Evolutionary conservation across 2,329 filamentous ascomycete genomes (phyloP).

Genomic region (Pseudocercospora fuligena): DNA sequence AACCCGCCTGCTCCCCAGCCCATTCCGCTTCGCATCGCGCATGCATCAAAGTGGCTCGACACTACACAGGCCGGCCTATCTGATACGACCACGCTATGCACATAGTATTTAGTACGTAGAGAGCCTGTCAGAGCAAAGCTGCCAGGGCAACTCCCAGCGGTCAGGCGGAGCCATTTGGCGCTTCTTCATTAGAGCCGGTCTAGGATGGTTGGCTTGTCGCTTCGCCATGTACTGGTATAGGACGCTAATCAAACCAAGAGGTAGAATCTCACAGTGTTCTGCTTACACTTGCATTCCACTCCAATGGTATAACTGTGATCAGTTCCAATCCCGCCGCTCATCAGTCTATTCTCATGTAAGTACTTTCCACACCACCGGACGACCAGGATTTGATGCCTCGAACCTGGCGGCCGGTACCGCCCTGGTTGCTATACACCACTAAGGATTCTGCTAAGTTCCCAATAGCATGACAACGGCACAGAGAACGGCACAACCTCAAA

Average conservation of each 20-base stretch:
- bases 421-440: background rate
- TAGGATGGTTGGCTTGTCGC: conserved; percentile 19
- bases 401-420: conserved; percentile 8
- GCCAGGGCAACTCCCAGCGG: conserved; percentile 24
- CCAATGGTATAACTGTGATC: background rate
- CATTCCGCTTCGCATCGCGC: conserved; percentile 15
- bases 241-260: conserved; percentile 19
- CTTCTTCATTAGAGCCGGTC: conserved; percentile 20
- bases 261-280: background rate
- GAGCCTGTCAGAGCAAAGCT: conserved; percentile 26
- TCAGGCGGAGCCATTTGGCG: conserved; percentile 27
- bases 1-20: conserved; percentile 16
- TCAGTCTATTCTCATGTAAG: conserved; percentile 1
- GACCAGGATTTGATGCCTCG: conserved; percentile 8
- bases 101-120: conserved; percentile 22
- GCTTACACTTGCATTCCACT: background rate
- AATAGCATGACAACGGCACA: conserved; percentile 18
- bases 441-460: background rate
- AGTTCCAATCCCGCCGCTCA: background rate
- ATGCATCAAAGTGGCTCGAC: conserved; percentile 20
- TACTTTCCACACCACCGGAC: conserved; percentile 1
- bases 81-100: conserved; percentile 27
- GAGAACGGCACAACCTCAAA: conserved; percentile 25
- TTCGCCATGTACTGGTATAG: conserved; percentile 20
- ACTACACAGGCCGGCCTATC: conserved; percentile 21